Evolutionary conservation across 2,329 filamentous ascomycete species (phyloP).

Genomic region (Hypoxylon sp.): DNA sequence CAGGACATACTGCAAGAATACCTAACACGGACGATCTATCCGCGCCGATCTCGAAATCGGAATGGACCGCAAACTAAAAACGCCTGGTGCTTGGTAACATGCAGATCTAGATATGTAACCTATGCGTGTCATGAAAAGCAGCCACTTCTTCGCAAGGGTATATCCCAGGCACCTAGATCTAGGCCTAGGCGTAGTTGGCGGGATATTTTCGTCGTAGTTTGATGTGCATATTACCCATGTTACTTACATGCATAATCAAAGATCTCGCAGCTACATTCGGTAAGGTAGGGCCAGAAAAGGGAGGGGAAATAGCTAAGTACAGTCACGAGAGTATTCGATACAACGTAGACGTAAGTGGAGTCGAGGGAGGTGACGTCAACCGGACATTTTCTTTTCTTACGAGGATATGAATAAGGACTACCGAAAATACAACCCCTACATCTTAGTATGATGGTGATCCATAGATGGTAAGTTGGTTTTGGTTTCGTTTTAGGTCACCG

Average conservation of each 20-base stretch:
- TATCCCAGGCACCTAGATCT: conserved; percentile 15
- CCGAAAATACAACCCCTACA: background rate
- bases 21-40: conserved; percentile 12
- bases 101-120: conserved; percentile 14
- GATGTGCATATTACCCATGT: conserved; percentile 15
- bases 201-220: conserved; percentile 19
- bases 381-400: conserved; percentile 2
- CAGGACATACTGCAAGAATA: background rate
- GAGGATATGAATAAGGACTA: background rate
- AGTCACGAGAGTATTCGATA: conserved; percentile 1
- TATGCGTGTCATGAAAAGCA: background rate
- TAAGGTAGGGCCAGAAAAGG: conserved; percentile 4
- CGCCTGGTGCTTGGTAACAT: conserved; percentile 35
- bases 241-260: conserved; percentile 22
- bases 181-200: conserved; percentile 11
- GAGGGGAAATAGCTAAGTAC: background rate
- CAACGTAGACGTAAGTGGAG: conserved; percentile 13
- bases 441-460: conserved; percentile 5
- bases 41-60: conserved; percentile 10
- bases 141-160: conserved; percentile 23
- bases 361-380: conserved; percentile 27
- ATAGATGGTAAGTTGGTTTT: conserved; percentile 8
- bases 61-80: conserved; percentile 19
- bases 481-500: conserved; percentile 28
- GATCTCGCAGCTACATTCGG: conserved; percentile 20